phyloP scores from a whole-genome alignment of 495 filamentous ascomycete species.

The Hypoxylon subgilvum region DNA sequence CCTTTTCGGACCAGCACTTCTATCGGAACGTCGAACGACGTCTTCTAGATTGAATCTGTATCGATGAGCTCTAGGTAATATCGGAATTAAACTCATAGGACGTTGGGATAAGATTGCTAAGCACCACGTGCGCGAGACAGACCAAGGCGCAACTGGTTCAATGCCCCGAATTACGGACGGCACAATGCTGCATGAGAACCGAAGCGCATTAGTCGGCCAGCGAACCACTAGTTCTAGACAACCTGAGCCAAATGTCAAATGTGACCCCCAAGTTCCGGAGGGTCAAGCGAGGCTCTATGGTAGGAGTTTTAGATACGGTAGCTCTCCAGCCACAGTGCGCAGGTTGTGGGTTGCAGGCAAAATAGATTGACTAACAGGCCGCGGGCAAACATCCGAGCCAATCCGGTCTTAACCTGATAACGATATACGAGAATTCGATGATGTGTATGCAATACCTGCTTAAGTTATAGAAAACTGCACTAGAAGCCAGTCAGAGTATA shows the following conservation, averaged over 20 bases:
- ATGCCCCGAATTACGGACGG: constrained; percentile 31
- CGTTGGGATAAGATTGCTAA: constrained; percentile 40
- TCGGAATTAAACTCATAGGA: constrained; percentile 27
- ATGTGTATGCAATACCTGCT: constrained; percentile 15
- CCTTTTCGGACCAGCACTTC: constrained; percentile 24
- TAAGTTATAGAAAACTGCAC: too few relatives aligned
- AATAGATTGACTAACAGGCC: constrained; percentile 36
- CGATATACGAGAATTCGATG: constrained; percentile 11
- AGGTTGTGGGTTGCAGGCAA: constrained; percentile 29
- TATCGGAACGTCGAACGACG: constrained; percentile 22
- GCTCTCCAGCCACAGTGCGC: constrained; percentile 30
- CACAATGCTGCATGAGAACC: constrained; percentile 32
- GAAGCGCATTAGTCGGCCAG: constrained; percentile 27
- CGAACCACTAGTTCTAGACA: constrained; percentile 8
- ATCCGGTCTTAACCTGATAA: constrained; percentile 32
- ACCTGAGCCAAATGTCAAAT: constrained; percentile 23
- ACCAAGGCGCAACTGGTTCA: constrained; percentile 7
- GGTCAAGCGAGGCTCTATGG: constrained; percentile 25
- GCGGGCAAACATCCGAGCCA: constrained; percentile 30
- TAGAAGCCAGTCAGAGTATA: constrained; percentile 41
- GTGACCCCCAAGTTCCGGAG: constrained; percentile 20
- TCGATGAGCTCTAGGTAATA: constrained; percentile 22
- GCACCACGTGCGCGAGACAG: constrained; percentile 35
- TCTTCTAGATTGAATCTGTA: constrained; percentile 23
- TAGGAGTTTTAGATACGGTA: constrained; percentile 21